These are phyloP conservation scores for Trypanosoma avium DNA, from an alignment of 208 protist species.

Conservation along the genomic window DNA sequence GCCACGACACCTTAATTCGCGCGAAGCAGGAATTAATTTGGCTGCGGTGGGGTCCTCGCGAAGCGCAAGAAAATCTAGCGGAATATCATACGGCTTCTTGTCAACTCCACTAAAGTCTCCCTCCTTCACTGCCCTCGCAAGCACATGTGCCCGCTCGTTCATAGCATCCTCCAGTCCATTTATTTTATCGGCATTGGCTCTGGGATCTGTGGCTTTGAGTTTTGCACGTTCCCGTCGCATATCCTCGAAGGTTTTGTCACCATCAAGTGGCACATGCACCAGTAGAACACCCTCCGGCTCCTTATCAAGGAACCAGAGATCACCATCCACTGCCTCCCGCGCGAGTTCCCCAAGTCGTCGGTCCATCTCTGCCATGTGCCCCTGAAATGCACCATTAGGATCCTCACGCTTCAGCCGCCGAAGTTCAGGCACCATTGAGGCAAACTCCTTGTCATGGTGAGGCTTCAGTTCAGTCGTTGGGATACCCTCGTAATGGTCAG, in stretches of 20 bases:
- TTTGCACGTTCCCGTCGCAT: constrained; percentile 48
- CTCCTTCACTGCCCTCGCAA: constrained; percentile 44
- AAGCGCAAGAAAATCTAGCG: constrained; percentile 56
- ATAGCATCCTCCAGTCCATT: constrained; percentile 51
- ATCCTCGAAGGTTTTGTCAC: constrained; percentile 46
- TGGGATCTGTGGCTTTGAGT: constrained; percentile 42
- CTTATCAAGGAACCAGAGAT: constrained; percentile 75
- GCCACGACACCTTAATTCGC: constrained; percentile 26
- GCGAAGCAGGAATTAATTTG: constrained; percentile 45
- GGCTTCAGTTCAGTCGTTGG: constrained; percentile 30
- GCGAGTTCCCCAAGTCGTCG: constrained; percentile 59
- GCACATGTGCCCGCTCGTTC: constrained; percentile 40
- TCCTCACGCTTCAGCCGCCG: constrained; percentile 21
- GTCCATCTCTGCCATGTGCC: constrained; percentile 44
- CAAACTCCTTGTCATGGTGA: constrained; percentile 39
- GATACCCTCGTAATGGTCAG: constrained; percentile 50
- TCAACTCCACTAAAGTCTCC: constrained; percentile 66
- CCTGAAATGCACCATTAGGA: constrained; percentile 18
- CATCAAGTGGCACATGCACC: constrained; percentile 34
- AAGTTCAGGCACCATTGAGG: constrained; percentile 18
- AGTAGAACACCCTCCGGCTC: constrained; percentile 45
- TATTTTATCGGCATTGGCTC: constrained; percentile 58
- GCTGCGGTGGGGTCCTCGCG: constrained; percentile 45
- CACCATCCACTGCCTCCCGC: constrained; percentile 60
- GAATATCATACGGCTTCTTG: constrained; percentile 54